Evolutionary conservation across 1,139 yeast genomes (phyloP), one percentile per base, ranked within the genome.

Genomic region (Suhomyces ambrosiae): DNA sequence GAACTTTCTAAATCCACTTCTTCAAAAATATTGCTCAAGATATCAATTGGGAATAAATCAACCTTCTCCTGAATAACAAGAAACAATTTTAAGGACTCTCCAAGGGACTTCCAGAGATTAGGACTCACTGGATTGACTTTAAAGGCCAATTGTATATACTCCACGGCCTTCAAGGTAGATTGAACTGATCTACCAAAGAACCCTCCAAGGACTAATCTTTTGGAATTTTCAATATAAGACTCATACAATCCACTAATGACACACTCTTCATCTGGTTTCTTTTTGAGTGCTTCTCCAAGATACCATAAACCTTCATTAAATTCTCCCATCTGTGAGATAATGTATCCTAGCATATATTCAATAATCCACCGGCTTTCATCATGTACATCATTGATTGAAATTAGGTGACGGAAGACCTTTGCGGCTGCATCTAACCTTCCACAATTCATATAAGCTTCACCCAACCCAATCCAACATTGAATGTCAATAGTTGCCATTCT

Each of bases 381-480:
- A 5, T 33, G 27, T 5, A 50, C 48, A 44, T 72, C 74, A 23
- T 77, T 76, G 12, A 86, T 50, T 16, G 70, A 65, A 27, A 77
- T 54, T 0, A 92, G 88, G 44, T 81, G 80, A 26, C 68, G 71
- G 52, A 89, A 86, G 1, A 94, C 97, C 55, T 86, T 89, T 7
- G 77, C 73, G 0, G 96, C 88, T 2, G 97, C 95, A 42, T 86
- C 92, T 33, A 82, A 68, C 45, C 96, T 74, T 5, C 98, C 98
- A 60, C 95, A 80, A 30, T 81, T 78, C 40, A 75, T 71, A 57
- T 92, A 92, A 0, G 97, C 94, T 58, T 94, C 98, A 14, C 98
- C 98, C 25, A 92, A 68, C 0, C 97, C 97, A 17, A 86, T 71
- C 97, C 97, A 90, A 9, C 96, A 82, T 48, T 86, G 82, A 7